Conservation (phyloP, 345 rosid genomes). For the Geranium brycei region DNA sequence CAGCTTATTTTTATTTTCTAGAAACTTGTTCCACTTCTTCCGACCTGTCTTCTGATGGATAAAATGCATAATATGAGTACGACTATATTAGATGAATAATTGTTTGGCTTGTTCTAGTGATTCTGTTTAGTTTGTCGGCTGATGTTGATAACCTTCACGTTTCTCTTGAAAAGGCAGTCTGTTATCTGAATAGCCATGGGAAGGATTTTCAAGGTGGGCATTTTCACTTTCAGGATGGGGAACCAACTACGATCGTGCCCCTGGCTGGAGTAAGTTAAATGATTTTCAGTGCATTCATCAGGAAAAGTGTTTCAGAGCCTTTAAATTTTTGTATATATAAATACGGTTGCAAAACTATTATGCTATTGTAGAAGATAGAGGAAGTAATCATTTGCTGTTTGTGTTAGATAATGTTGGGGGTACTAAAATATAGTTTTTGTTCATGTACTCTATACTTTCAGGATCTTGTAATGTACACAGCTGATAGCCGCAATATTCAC, state of each 20-base stretch:
- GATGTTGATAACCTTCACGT: slow-evolving; percentile 9
- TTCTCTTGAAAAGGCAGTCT: slow-evolving; percentile 62
- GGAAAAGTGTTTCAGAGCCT: slow-evolving; percentile 1
- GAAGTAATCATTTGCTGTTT: not conserved
- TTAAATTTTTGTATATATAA: not conserved
- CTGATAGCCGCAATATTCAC: slow-evolving; percentile 70
- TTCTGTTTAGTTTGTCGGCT: not conserved
- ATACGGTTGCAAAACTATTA: not conserved
- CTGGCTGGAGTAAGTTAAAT: slow-evolving; percentile 53
- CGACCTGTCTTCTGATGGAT: not conserved
- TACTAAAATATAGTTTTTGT: too few species aligned
- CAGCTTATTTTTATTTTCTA: not conserved
- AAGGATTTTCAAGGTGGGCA: slow-evolving; percentile 71
- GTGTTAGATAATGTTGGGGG: not conserved
- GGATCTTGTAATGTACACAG: slow-evolving; percentile 85
- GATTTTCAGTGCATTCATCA: not conserved
- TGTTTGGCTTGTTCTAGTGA: not conserved
- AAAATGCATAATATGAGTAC: not conserved
- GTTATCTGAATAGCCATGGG: slow-evolving; percentile 67
- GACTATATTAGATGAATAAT: not conserved
- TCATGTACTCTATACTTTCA: slow-evolving; percentile 14
- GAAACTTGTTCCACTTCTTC: not conserved
- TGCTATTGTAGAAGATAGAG: not conserved
- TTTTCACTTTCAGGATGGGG: slow-evolving; percentile 75
- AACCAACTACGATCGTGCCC: slow-evolving; percentile 48